Evolutionary conservation across 2,329 filamentous ascomycete genomes (phyloP), one percentile per base, ranked within the genome.

Genomic region (Dissoconium aciculare): DNA sequence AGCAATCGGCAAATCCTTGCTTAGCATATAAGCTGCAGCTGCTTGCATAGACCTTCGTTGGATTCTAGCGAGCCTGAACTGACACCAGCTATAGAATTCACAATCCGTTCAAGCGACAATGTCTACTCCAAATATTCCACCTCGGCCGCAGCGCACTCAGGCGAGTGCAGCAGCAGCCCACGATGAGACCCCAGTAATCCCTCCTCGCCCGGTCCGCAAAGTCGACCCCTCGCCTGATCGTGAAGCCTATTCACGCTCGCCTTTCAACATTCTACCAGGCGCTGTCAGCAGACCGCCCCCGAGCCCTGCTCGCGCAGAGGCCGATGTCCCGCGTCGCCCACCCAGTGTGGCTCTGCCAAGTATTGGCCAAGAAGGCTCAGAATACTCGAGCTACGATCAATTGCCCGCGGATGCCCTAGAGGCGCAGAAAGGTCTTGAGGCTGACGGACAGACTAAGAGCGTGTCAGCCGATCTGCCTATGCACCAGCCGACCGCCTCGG

Each of bases 321-420:
- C 39, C 19, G 45, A 48, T 14, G 30, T 38, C 12, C 58, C 63
- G 11, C 47, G 67, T 25, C 78, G 82, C 30, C 72, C 79, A 19
- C 70, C 73, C 28, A 91, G 81, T 50, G 81, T 93, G 34, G 38
- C 38, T 15, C 69, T 94, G 51, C 87, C 87, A 1, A 32, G 39
- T 26, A 67, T 93, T 33, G 87, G 87, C 35, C 76, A 94, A 52
- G 87, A 94, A 59, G 87, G 87, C 39, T 73, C 67, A 43, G 87
- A 94, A 59, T 94, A 94, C 58, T 81, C 72, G 31, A 77, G 71
- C 47, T 60, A 72, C 30, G 47, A 54, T 29, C 55, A 59, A 39
- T 52, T 57, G 41, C 50, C 49, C 9, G n/a, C 42, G n/a, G n/a
- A n/a, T n/a, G n/a, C n/a, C n/a, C n/a, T n/a, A n/a, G 50, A 51